Evolutionary conservation across 2,329 filamentous ascomycete species (phyloP).

Genomic region (Phoma sp.): DNA sequence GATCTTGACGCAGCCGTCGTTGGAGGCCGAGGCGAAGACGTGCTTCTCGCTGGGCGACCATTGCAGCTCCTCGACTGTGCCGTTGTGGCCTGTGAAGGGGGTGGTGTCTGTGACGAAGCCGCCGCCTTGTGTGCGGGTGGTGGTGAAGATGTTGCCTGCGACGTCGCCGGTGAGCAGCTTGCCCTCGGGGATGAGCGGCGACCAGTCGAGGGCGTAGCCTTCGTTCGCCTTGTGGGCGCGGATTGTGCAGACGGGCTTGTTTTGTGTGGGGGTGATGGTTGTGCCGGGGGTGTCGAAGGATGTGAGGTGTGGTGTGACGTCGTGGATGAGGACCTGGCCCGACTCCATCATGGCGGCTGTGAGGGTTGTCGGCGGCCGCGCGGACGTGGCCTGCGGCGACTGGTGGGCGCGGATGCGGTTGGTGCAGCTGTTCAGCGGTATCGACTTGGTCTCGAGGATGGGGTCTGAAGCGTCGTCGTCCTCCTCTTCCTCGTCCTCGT

Average conservation of each 20-base stretch:
- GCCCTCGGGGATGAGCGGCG: conserved; percentile 77
- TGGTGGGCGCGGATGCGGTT: conserved; percentile 94
- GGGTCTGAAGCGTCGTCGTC: conserved; percentile 81
- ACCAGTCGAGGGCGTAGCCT: conserved; percentile 98
- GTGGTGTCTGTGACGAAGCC: conserved; percentile 87
- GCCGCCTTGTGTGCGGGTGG: conserved; percentile 84
- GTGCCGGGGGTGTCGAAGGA: conserved; percentile 91
- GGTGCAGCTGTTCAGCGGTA: conserved; percentile 85
- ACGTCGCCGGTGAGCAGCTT: conserved; percentile 93
- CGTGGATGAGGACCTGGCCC: conserved; percentile 87
- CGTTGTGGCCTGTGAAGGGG: conserved; percentile 82
- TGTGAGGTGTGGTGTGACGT: conserved; percentile 86
- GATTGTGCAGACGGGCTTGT: conserved; percentile 87
- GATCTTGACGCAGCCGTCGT: conserved; percentile 92
- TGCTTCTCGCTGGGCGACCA: conserved; percentile 94
- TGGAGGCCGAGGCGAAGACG: conserved; percentile 93
- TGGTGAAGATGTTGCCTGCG: conserved; percentile 86
- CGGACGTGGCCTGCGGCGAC: conserved; percentile 73
- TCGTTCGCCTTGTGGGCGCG: conserved; percentile 85
- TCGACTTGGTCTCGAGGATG: conserved; percentile 89
- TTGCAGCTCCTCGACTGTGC: conserved; percentile 92
- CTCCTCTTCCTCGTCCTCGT: conserved; percentile 69
- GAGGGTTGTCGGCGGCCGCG: conserved; percentile 78
- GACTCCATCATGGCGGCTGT: conserved; percentile 94
- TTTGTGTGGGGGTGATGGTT: conserved; percentile 79